phyloP scores from a whole-genome alignment of 257 asterid species.

The Solanum corneliomulleri region DNA sequence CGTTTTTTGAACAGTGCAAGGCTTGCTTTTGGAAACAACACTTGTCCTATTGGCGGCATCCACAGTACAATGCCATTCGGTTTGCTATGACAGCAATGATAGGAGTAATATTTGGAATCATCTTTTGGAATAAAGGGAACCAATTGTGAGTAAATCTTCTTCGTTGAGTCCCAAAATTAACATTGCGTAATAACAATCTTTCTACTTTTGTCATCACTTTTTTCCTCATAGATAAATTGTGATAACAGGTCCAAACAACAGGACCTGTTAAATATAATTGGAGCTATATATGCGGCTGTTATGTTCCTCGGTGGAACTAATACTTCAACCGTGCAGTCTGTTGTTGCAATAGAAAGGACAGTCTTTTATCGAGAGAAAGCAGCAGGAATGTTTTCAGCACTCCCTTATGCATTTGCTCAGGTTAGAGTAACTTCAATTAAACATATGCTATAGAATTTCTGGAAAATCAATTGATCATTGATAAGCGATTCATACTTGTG shows the following conservation, averaged over 20 bases:
- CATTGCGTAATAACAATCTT: not conserved
- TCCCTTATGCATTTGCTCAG: slow-evolving; percentile 76
- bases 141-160: slow-evolving; percentile 32
- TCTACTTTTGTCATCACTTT: not conserved
- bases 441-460: not conserved
- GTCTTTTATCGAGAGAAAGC: slow-evolving; percentile 85
- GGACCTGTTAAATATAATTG: slow-evolving; percentile 53
- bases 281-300: slow-evolving; percentile 73
- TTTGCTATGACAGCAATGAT: slow-evolving; percentile 50
- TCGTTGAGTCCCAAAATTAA: not conserved
- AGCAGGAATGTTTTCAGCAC: slow-evolving; percentile 72
- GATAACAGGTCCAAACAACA: slow-evolving; percentile 51
- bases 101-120: slow-evolving; percentile 60
- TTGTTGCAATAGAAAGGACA: slow-evolving; percentile 69
- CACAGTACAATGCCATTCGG: slow-evolving; percentile 55
- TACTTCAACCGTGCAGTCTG: slow-evolving; percentile 64
- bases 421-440: not conserved
- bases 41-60: slow-evolving; percentile 71
- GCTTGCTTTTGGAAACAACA: slow-evolving; percentile 82
- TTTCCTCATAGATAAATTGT: not conserved
- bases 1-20: slow-evolving; percentile 46
- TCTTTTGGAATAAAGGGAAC: slow-evolving; percentile 62
- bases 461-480: not conserved
- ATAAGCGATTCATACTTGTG: not conserved
- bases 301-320: slow-evolving; percentile 82